These are phyloP conservation scores for Phytophthora sansomeana DNA, from an alignment of 352 stramenopile genomes.

Conservation along the genomic window DNA sequence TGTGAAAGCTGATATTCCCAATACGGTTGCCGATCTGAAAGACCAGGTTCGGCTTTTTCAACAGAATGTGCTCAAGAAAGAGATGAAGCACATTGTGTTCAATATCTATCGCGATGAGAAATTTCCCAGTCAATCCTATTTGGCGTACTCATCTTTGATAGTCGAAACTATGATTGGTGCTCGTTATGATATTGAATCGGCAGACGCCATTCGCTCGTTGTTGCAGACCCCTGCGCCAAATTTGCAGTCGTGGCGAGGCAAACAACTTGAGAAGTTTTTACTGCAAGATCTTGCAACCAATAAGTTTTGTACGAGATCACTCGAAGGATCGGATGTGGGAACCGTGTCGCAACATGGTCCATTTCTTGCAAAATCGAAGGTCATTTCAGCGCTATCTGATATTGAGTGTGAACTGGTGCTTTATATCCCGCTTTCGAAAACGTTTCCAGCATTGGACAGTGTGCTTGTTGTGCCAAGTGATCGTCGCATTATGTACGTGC, in stretches of 20 bases:
- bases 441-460: no score
- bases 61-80: conserved; percentile 11
- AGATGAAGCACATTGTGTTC: conserved; percentile 21
- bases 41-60: conserved; percentile 1
- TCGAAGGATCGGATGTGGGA: no score
- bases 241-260: conserved; percentile 20
- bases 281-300: conserved; percentile 16
- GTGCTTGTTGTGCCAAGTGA: no score
- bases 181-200: conserved; percentile 2
- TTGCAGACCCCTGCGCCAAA: conserved; percentile 6
- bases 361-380: no score
- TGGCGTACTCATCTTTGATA: conserved; percentile 21
- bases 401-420: no score
- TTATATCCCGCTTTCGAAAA: no score
- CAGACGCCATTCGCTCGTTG: conserved; percentile 2
- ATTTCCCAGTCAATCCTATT: background rate
- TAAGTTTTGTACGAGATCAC: conserved; percentile 10
- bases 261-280: conserved; percentile 11
- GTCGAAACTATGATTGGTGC: conserved; percentile 13
- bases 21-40: conserved; percentile 8
- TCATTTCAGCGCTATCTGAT: no score
- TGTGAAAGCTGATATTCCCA: conserved; percentile 7
- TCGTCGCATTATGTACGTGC: no score
- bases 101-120: conserved; percentile 7
- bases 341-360: no score